Conservation (phyloP, 2,329 filamentous ascomycete genomes). For the Ascochyta pisi region DNA sequence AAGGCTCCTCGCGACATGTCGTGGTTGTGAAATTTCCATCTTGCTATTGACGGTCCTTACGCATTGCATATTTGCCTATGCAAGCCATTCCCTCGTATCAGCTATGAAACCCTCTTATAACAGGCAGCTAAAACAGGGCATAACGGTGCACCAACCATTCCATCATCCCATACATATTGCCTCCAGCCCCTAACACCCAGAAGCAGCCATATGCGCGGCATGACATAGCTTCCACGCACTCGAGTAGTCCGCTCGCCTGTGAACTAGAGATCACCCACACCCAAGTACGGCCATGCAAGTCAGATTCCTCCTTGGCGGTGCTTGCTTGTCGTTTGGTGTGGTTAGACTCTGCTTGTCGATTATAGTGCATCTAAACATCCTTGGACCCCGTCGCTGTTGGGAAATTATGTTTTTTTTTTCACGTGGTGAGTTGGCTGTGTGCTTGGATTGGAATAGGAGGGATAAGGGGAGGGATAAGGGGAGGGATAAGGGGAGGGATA, state of each 20-base stretch:
- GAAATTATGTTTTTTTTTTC: neutral
- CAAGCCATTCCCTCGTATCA: too few relatives aligned
- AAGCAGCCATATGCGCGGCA: conserved; percentile 2
- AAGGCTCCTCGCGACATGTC: too few relatives aligned
- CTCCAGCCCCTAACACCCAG: neutral
- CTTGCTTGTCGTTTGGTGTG: neutral
- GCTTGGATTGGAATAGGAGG: neutral
- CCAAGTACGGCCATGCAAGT: neutral
- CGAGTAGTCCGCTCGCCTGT: neutral
- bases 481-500: too few relatives aligned
- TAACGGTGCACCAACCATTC: neutral
- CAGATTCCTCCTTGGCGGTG: neutral
- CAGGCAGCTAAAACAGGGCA: neutral
- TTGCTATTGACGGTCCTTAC: too few relatives aligned
- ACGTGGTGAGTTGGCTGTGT: neutral
- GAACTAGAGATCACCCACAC: neutral
- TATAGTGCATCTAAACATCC: neutral
- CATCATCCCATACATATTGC: neutral
- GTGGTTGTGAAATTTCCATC: too few relatives aligned
- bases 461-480: too few relatives aligned
- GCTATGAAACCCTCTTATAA: too few relatives aligned
- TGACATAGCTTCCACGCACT: neutral
- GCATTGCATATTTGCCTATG: too few relatives aligned
- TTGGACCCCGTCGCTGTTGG: neutral
- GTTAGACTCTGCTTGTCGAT: neutral